These are phyloP conservation scores for Epicoccum sorghinum DNA, from an alignment of 2,329 filamentous ascomycete genomes.

Conservation along the genomic window DNA sequence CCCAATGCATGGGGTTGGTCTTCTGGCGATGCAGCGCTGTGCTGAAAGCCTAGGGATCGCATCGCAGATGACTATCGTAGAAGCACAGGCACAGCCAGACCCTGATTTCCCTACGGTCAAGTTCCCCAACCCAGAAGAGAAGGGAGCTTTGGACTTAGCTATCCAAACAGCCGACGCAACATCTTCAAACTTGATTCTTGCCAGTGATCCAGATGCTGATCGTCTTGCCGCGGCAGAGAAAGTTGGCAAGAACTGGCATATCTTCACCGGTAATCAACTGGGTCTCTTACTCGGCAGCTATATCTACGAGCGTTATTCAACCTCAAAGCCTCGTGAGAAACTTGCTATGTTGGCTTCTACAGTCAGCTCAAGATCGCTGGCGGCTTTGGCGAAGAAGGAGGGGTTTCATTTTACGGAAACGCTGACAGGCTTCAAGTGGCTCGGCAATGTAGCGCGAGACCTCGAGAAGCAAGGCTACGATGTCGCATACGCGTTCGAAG, in stretches of 20 bases:
- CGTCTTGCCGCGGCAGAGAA: conserved; percentile 67
- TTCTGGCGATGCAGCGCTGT: conserved; percentile 54
- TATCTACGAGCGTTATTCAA: conserved; percentile 57
- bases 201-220: conserved; percentile 70
- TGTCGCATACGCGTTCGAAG: conserved; percentile 66
- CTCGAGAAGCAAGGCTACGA: conserved; percentile 56
- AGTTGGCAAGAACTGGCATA: conserved; percentile 62
- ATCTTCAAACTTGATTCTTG: conserved; percentile 60
- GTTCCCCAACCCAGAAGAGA: conserved; percentile 71
- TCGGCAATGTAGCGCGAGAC: conserved; percentile 65
- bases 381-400: conserved; percentile 60
- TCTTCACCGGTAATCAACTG: conserved; percentile 70
- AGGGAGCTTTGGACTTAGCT: conserved; percentile 65
- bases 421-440: conserved; percentile 72
- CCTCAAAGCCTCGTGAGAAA: conserved; percentile 45
- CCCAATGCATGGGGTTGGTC: conserved; percentile 63
- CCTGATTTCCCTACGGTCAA: conserved; percentile 68
- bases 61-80: conserved; percentile 56
- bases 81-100: conserved; percentile 62
- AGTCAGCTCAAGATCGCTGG: conserved; percentile 68
- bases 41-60: conserved; percentile 47
- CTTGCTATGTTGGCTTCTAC: conserved; percentile 66
- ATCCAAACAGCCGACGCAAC: conserved; percentile 60
- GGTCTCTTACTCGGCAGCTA: conserved; percentile 66
- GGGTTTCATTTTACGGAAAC: conserved; percentile 66